phyloP scores from a whole-genome alignment of 208 protist species.

The Wallacemonas sp. region DNA sequence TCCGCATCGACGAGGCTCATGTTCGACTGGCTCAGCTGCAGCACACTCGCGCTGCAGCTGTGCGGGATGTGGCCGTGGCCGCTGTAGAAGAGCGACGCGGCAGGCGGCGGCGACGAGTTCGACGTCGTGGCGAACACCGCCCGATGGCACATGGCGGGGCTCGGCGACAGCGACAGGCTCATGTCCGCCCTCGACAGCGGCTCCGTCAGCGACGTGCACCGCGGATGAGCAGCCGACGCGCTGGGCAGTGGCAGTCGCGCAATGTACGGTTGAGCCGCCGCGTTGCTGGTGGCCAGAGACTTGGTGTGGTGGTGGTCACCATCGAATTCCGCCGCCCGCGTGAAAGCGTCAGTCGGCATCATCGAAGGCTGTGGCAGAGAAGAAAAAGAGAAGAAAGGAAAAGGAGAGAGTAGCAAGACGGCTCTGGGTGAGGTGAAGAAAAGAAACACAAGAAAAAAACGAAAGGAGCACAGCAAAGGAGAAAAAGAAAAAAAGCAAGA shows the following conservation, averaged over 20 bases:
- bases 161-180: slow-evolving; percentile 9
- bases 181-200: neutral
- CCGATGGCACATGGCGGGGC: neutral
- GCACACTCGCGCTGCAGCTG: neutral
- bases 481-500: slow-evolving; percentile 13
- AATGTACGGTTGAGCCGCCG: no score
- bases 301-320: no score
- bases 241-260: no score
- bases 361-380: neutral
- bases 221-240: neutral
- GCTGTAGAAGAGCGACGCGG: slow-evolving; percentile 14
- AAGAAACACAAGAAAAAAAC: slow-evolving; percentile 2
- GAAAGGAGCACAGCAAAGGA: slow-evolving; percentile 10
- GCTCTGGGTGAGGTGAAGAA: neutral
- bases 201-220: neutral
- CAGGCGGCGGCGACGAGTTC: neutral
- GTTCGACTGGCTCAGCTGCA: slow-evolving; percentile 3
- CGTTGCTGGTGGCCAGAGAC: no score
- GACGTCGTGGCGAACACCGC: neutral
- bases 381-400: neutral
- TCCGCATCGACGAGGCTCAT: slow-evolving; percentile 1
- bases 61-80: neutral
- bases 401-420: neutral
- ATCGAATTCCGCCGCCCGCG: no score
- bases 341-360: slow-evolving; percentile 1